These are phyloP conservation scores for Saccharomycopsis sp. DNA, from an alignment of 805 yeast species.

Conservation along the genomic window DNA sequence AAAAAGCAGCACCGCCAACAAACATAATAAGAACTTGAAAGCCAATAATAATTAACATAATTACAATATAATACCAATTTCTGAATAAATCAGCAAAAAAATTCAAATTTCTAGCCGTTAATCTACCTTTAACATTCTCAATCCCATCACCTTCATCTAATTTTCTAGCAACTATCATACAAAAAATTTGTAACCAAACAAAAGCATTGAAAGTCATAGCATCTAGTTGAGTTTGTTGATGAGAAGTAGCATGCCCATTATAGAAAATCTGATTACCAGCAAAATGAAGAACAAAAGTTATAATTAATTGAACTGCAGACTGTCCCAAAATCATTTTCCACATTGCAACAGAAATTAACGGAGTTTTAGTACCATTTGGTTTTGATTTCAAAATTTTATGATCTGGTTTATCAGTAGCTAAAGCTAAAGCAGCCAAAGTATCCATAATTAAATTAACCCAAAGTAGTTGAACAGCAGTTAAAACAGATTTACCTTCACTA, in stretches of 20 bases:
- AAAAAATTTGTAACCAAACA: constrained; percentile 97
- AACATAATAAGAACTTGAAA: constrained; percentile 87
- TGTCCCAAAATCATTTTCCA: constrained; percentile 98
- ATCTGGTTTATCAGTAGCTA: constrained; percentile 96
- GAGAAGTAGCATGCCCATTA: constrained; percentile 24
- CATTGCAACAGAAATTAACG: constrained; percentile 82
- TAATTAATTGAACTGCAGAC: constrained; percentile 60
- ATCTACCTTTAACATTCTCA: constrained; percentile 43
- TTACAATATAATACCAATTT: constrained; percentile 71
- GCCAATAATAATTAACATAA: constrained; percentile 66
- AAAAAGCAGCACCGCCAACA: constrained; percentile 95
- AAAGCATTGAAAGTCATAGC: constrained; percentile 92
- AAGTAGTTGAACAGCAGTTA: constrained; percentile 92
- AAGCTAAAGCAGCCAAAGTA: constrained; percentile 92
- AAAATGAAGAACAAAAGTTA: constrained; percentile 77
- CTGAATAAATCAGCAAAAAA: constrained; percentile 74
- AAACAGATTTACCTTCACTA: constrained; percentile 67
- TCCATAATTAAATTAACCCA: constrained; percentile 99
- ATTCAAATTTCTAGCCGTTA: constrained; percentile 57
- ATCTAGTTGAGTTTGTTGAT: constrained; percentile 47
- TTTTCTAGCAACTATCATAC: constrained; percentile 81
- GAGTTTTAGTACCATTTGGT: constrained; percentile 74
- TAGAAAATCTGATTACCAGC: constrained; percentile 58
- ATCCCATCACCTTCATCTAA: constrained; percentile 79
- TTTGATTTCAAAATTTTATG: constrained; percentile 63